A percentile compares a stretch with the other conserved stretches of the same genome.
Evolutionary conservation across 768 basidiomycete genomes (phyloP).

Genomic region (Scleroderma bovista): DNA sequence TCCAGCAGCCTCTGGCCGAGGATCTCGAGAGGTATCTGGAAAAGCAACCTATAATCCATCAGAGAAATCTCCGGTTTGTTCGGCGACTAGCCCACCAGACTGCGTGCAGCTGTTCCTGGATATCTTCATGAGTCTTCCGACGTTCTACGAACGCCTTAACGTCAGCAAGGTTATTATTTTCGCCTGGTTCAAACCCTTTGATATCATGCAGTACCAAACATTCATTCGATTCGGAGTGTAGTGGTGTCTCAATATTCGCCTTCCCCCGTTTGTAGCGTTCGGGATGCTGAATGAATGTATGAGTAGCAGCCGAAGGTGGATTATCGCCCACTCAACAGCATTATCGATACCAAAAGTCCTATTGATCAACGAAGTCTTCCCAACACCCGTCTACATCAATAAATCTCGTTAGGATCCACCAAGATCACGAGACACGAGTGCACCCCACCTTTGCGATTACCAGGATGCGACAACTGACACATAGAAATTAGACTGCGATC

Average conservation of each 20-base stretch:
- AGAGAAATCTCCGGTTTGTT: constrained; percentile 1
- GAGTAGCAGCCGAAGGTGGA: no score
- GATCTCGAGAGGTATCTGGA: neutral
- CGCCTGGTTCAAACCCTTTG: constrained; percentile 10
- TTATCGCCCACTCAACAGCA: no score
- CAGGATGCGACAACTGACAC: constrained; percentile 1
- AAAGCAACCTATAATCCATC: neutral
- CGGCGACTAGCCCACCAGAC: neutral
- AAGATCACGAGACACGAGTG: no score
- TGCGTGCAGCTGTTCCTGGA: no score
- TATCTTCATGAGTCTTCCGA: neutral
- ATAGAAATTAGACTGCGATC: no score
- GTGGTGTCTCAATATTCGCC: no score
- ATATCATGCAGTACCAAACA: constrained; percentile 11
- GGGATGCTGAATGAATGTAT: no score
- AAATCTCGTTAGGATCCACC: neutral
- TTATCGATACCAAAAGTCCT: neutral
- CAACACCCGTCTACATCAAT: constrained; percentile 1
- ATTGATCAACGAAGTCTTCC: constrained; percentile 1
- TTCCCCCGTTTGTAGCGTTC: no score
- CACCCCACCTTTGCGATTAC: constrained; percentile 1
- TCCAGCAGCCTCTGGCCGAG: neutral
- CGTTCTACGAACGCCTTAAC: constrained; percentile 6
- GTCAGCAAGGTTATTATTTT: neutral
- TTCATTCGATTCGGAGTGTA: constrained; percentile 2